phyloP scores from a whole-genome alignment of 495 filamentous ascomycete species.

The Tuber borchii region DNA sequence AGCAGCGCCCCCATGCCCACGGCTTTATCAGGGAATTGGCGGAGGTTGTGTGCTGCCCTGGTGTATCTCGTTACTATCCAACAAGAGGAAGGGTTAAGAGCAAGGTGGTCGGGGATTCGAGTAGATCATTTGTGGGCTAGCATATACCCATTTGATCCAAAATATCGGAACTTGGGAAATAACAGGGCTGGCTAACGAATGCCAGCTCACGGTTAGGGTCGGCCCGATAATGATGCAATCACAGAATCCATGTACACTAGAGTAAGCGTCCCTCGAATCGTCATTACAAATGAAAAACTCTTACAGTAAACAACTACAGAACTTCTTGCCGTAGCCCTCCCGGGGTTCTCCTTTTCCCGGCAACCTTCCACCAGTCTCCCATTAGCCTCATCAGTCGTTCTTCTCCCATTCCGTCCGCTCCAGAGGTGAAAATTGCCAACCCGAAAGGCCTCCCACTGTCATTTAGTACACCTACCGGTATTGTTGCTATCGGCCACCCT shows the following conservation, averaged over 20 bases:
- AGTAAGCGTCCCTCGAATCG: neutral
- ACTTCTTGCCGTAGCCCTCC: neutral
- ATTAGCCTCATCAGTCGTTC: conserved; percentile 21
- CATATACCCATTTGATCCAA: neutral
- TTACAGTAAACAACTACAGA: neutral
- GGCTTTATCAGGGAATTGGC: no score
- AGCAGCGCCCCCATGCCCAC: no score
- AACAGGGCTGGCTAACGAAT: neutral
- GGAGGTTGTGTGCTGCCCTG: no score
- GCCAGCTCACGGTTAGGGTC: neutral
- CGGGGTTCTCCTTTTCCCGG: conserved; percentile 6
- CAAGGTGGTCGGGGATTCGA: neutral
- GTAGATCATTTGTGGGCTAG: neutral
- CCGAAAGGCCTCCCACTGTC: conserved; percentile 21
- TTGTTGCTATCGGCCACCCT: conserved; percentile 26
- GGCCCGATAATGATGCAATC: neutral
- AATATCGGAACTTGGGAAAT: neutral
- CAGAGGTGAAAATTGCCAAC: conserved; percentile 11
- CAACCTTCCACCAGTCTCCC: conserved; percentile 16
- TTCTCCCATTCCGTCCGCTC: neutral
- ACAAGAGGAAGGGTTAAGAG: no score
- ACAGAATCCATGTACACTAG: neutral
- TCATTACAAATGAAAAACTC: neutral
- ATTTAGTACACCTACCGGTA: conserved; percentile 12
- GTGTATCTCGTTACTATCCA: no score